Conservation (phyloP, 306 rosid genomes). For the Vigna trinervia region DNA sequence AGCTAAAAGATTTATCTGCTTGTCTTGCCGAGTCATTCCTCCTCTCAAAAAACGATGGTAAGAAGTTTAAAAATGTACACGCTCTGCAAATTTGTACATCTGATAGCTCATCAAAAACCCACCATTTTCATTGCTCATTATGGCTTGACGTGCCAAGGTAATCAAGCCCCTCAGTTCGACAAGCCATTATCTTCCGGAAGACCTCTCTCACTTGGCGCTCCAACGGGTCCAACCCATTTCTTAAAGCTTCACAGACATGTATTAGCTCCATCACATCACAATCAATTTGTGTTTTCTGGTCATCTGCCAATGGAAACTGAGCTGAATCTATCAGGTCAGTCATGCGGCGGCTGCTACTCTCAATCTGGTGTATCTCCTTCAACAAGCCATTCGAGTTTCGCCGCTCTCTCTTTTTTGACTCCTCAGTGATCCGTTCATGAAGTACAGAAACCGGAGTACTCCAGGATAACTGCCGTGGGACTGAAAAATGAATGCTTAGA, state of each 20-base stretch:
- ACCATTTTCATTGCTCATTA: constrained; percentile 47
- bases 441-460: constrained; percentile 60
- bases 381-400: constrained; percentile 72
- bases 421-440: constrained; percentile 78
- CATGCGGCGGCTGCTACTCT: constrained; percentile 65
- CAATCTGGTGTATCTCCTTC: constrained; percentile 87
- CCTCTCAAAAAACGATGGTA: constrained; percentile 50
- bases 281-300: constrained; percentile 69
- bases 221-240: constrained; percentile 69
- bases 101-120: constrained; percentile 47
- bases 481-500: constrained; percentile 67
- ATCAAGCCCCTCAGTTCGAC: constrained; percentile 87
- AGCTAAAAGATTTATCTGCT: constrained; percentile 29
- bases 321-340: constrained; percentile 77
- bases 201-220: constrained; percentile 85
- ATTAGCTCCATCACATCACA: constrained; percentile 60
- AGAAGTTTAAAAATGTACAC: constrained; percentile 50
- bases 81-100: constrained; percentile 58
- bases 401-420: constrained; percentile 81
- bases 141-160: constrained; percentile 57
- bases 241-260: constrained; percentile 62
- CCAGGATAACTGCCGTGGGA: constrained; percentile 78
- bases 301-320: constrained; percentile 79
- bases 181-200: constrained; percentile 70
- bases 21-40: constrained; percentile 33